phyloP scores from a whole-genome alignment of 2,329 filamentous ascomycete species.

The Emmonsia crescens region DNA sequence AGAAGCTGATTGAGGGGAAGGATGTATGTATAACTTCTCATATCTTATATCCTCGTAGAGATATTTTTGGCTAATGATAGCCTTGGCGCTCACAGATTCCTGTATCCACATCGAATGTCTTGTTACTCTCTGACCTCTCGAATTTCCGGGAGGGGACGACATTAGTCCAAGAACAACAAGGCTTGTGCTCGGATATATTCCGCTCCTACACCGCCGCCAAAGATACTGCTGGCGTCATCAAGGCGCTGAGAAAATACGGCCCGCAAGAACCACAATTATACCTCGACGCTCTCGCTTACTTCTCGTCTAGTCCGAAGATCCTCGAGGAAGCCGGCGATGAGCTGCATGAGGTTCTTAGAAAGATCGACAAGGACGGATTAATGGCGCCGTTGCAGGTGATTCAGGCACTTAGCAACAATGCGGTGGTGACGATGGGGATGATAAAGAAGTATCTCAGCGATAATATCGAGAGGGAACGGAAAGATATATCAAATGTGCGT shows the following conservation, averaged over 20 bases:
- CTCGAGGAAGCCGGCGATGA: conserved; percentile 83
- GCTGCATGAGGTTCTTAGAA: conserved; percentile 65
- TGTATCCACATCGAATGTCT: conserved; percentile 89
- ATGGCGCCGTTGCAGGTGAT: conserved; percentile 97
- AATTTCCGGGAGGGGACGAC: conserved; percentile 84
- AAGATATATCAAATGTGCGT: conserved; percentile 60
- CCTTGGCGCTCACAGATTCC: conserved; percentile 39
- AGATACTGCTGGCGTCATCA: conserved; percentile 83
- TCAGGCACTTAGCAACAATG: conserved; percentile 68
- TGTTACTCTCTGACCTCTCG: conserved; percentile 83
- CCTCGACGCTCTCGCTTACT: conserved; percentile 82
- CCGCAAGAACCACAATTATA: conserved; percentile 85
- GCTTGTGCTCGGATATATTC: conserved; percentile 89
- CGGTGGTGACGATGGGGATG: conserved; percentile 93
- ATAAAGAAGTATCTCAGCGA: conserved; percentile 84
- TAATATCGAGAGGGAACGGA: conserved; percentile 78
- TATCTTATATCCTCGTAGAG: no score
- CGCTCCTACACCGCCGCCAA: conserved; percentile 87
- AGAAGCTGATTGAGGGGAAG: conserved; percentile 71
- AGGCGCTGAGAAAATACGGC: conserved; percentile 82
- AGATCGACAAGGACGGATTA: conserved; percentile 80
- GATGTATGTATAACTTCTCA: conserved; percentile 49
- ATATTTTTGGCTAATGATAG: conserved; percentile 11
- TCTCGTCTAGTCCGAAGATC: conserved; percentile 71
- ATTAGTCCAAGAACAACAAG: conserved; percentile 86